These are phyloP conservation scores for Salix suchowensis DNA, from an alignment of 345 rosid genomes.

Conservation along the genomic window DNA sequence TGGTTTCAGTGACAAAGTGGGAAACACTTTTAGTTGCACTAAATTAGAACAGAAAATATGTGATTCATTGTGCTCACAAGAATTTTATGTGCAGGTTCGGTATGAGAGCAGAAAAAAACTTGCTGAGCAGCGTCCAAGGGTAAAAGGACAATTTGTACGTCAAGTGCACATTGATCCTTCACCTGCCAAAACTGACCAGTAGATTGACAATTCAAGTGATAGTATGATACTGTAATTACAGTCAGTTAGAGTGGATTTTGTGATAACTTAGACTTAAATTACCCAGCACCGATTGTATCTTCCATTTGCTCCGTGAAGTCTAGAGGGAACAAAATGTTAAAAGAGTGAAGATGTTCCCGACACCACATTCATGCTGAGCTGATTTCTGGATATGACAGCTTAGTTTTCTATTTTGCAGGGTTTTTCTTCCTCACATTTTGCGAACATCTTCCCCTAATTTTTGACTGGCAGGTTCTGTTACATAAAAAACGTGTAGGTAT, in stretches of 20 bases:
- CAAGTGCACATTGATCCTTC: conserved; percentile 30
- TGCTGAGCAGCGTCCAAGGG: conserved; percentile 71
- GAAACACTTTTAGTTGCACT: neutral
- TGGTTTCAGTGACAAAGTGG: neutral
- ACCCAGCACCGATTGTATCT: neutral
- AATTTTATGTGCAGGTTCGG: conserved; percentile 47
- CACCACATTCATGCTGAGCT: neutral
- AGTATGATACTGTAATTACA: neutral
- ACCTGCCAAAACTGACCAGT: conserved; percentile 24
- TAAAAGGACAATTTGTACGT: conserved; percentile 74
- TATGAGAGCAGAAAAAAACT: conserved; percentile 72
- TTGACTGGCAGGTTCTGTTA: neutral
- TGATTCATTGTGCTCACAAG: neutral
- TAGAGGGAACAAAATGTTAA: neutral
- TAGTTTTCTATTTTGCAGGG: neutral
- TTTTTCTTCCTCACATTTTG: conserved; percentile 10
- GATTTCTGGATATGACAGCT: conserved; percentile 1
- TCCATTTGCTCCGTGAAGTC: neutral
- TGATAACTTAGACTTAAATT: neutral
- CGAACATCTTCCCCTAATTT: neutral
- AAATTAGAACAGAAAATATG: neutral
- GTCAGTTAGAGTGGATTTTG: neutral
- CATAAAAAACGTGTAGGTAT: neutral
- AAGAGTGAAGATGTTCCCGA: neutral
- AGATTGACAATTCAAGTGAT: conserved; percentile 8